Evolutionary conservation across 2,329 filamentous ascomycete genomes (phyloP), one percentile per base, ranked within the genome.

Genomic region (Orbilia brochopaga): DNA sequence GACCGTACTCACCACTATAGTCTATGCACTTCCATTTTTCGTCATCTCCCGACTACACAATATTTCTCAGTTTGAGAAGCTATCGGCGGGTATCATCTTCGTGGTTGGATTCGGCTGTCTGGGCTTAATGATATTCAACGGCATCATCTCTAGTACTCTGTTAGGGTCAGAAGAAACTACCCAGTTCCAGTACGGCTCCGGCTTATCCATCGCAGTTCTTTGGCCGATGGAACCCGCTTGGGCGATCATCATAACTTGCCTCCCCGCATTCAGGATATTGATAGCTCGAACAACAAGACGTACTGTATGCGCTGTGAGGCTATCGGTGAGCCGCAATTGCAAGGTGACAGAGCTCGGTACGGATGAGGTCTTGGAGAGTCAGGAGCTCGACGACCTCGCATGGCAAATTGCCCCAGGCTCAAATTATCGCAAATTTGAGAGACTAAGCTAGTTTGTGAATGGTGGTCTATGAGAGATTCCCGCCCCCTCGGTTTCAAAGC

Each of bases 241-340:
- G 57, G 57, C 57, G 2, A 61, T 61, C 27, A 52, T 61, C n/a
- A 15, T 61, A 1, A 42, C 57, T 3, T 61, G 57, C 19, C n/a
- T 61, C 1, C 57, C 57, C 4, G 57, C 57, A 1, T 52, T 61
- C n/a, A 51, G 55, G 15, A 17, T 42, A 15, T 15, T 42, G 5
- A 17, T 17, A 5, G n/a, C 5, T 13, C 11, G n/a, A 17, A 42
- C 37, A 4, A 13, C 13, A 5, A 2, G 15, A 15, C 37, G 37
- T 3, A 13, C 15, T 42, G 11, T 13, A 15, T 13, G 37, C 4
- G 37, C 15, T 42, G 11, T 13, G n/a, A 4, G 37, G 11, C 37
- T 6, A 17, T 15, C 37, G 11, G 13, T 42, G 15, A 15, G 37
- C 37, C 3, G 11, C 32, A 13, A 37, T 13, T 7, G 6, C 13